Conservation (phyloP, 176 grass and related monocot species). For the Aegilops sharonensis region DNA sequence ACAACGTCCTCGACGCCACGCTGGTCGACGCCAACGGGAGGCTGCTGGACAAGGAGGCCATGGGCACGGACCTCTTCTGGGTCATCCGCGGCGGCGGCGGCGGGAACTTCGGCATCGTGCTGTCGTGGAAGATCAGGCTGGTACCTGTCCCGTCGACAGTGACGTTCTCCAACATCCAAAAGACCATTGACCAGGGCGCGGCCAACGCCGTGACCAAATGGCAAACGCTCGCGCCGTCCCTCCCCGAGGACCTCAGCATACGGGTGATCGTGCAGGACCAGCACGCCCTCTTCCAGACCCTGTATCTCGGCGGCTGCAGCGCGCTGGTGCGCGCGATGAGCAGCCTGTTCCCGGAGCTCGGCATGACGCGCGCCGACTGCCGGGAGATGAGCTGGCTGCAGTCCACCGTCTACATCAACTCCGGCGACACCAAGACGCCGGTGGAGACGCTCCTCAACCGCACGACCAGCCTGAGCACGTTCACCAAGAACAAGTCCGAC, state of each 20-base stretch:
- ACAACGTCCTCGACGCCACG: slow-evolving; percentile 25
- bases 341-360: slow-evolving; percentile 35
- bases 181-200: slow-evolving; percentile 16
- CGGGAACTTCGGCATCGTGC: slow-evolving; percentile 37
- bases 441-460: slow-evolving; percentile 20
- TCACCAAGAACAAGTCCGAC: slow-evolving; percentile 31
- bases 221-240: slow-evolving; percentile 17
- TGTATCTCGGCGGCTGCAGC: slow-evolving; percentile 25
- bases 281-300: background rate
- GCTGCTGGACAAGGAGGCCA: slow-evolving; percentile 29
- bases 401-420: slow-evolving; percentile 33
- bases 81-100: slow-evolving; percentile 31
- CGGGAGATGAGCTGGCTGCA: slow-evolving; percentile 53
- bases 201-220: slow-evolving; percentile 18
- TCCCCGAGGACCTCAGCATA: slow-evolving; percentile 25
- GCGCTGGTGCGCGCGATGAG: slow-evolving; percentile 11
- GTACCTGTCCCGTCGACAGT: slow-evolving; percentile 18
- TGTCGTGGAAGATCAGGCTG: slow-evolving; percentile 40
- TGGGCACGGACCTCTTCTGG: slow-evolving; percentile 42
- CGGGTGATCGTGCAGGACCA: slow-evolving; percentile 8
- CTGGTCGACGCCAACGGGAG: slow-evolving; percentile 29
- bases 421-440: background rate
- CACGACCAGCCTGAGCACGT: background rate
- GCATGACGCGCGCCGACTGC: slow-evolving; percentile 25
- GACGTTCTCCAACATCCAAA: slow-evolving; percentile 10